Evolutionary conservation across 441 rosid species (phyloP).

Genomic region (Heliophila coronopifolia): DNA sequence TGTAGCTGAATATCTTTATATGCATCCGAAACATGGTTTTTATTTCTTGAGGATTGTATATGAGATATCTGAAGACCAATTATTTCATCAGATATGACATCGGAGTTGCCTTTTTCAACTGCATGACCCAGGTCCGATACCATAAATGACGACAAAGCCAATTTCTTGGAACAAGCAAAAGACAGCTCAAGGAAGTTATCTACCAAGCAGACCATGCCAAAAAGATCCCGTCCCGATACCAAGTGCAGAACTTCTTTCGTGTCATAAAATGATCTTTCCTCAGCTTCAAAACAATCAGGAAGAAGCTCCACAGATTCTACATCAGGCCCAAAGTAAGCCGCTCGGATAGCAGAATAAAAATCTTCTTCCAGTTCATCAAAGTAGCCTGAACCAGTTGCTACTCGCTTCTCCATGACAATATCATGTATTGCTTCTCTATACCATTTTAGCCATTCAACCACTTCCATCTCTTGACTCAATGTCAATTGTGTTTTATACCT

Average conservation of each 20-base stretch:
- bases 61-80: slow-evolving; percentile 32
- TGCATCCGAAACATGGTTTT: slow-evolving; percentile 48
- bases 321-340: slow-evolving; percentile 76
- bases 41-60: slow-evolving; percentile 24
- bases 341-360: slow-evolving; percentile 70
- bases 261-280: slow-evolving; percentile 76
- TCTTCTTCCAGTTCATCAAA: slow-evolving; percentile 74
- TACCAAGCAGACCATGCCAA: slow-evolving; percentile 75
- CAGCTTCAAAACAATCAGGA: slow-evolving; percentile 90
- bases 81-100: slow-evolving; percentile 18
- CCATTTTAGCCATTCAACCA: slow-evolving; percentile 88
- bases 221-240: slow-evolving; percentile 84
- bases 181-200: slow-evolving; percentile 47
- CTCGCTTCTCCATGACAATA: slow-evolving; percentile 61
- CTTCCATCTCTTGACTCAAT: slow-evolving; percentile 59
- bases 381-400: slow-evolving; percentile 49
- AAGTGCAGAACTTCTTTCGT: slow-evolving; percentile 76
- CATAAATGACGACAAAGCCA: slow-evolving; percentile 36
- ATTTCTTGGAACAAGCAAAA: slow-evolving; percentile 33
- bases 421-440: slow-evolving; percentile 74
- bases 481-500: slow-evolving; percentile 35
- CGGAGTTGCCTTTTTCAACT: slow-evolving; percentile 29
- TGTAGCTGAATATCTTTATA: slow-evolving; percentile 78
- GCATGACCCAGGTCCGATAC: slow-evolving; percentile 26
- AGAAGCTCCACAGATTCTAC: slow-evolving; percentile 72